phyloP scores from a whole-genome alignment of 2,329 filamentous ascomycete genomes.

The Rhinocladiella mackenziei region DNA sequence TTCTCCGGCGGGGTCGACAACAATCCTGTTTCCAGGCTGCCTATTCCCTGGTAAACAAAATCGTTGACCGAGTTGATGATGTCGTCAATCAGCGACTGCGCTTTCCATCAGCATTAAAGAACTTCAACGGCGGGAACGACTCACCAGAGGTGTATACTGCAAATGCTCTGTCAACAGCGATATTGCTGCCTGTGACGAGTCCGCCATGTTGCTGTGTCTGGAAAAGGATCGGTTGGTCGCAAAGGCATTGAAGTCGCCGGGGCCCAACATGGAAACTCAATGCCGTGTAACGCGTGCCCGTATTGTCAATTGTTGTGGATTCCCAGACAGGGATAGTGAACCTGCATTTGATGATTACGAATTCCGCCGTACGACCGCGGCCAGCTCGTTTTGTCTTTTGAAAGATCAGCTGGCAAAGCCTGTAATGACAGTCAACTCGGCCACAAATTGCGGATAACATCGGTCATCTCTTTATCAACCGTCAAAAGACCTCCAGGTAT shows the following conservation, averaged over 20 bases:
- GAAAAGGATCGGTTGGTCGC: too few relatives aligned
- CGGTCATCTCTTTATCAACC: conserved; percentile 12
- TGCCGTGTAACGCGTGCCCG: too few relatives aligned
- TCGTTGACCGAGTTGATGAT: conserved; percentile 97
- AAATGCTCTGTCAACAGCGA: conserved; percentile 90
- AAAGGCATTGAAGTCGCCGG: too few relatives aligned
- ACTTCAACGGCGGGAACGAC: conserved; percentile 34
- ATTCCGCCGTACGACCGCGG: too few relatives aligned
- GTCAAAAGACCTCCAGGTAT: conserved; percentile 21
- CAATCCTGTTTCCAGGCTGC: conserved; percentile 79
- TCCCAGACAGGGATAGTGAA: not conserved
- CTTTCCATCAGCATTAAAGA: conserved; percentile 9
- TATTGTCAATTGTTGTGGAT: not conserved
- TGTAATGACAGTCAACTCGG: too few relatives aligned
- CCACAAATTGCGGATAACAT: too few relatives aligned
- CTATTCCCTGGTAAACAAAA: conserved; percentile 82
- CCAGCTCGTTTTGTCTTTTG: not conserved
- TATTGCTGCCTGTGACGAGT: conserved; percentile 36
- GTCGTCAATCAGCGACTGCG: conserved; percentile 87
- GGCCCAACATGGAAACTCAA: not conserved
- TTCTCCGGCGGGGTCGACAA: conserved; percentile 66
- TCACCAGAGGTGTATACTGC: conserved; percentile 84
- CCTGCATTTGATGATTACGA: too few relatives aligned
- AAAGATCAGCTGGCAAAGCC: not conserved
- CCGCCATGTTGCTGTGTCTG: too few relatives aligned